Percentiles rank a stretch among this genome's conserved stretches.
Conservation (phyloP, 192 early-diverging fungal species). For the Rhizoclosmatium globosum region DNA sequence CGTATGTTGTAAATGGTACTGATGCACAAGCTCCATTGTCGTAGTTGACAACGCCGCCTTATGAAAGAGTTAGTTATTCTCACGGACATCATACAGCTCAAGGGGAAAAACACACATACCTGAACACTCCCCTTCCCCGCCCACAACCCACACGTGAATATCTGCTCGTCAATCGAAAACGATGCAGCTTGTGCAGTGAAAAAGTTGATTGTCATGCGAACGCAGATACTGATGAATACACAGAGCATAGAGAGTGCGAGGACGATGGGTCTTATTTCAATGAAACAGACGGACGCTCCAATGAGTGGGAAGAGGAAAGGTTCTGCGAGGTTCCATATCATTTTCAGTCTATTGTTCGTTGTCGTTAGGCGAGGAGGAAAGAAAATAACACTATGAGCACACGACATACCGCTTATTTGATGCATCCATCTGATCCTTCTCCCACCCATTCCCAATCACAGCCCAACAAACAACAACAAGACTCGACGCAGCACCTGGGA, state of each 20-base stretch:
- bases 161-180: slow-evolving; percentile 39
- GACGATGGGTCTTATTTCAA: slow-evolving; percentile 30
- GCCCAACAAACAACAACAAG: slow-evolving; percentile 43
- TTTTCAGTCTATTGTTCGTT: slow-evolving; percentile 34
- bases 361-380: not conserved
- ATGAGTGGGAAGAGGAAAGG: slow-evolving; percentile 54
- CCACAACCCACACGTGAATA: slow-evolving; percentile 48
- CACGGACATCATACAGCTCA: not conserved
- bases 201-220: slow-evolving; percentile 41
- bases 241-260: slow-evolving; percentile 32
- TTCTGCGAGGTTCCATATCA: slow-evolving; percentile 47
- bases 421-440: slow-evolving; percentile 31
- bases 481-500: slow-evolving; percentile 43
- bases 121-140: slow-evolving; percentile 55
- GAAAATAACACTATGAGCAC: too few relatives aligned
- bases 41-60: slow-evolving; percentile 37
- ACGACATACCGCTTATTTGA: slow-evolving; percentile 32
- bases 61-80: not conserved
- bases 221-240: slow-evolving; percentile 36
- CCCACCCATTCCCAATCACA: slow-evolving; percentile 40
- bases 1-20: slow-evolving; percentile 32
- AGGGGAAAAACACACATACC: slow-evolving; percentile 16
- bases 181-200: slow-evolving; percentile 27
- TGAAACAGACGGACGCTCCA: slow-evolving; percentile 46
- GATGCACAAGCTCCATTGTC: slow-evolving; percentile 44